phyloP scores from a whole-genome alignment of 1,284 basidiomycete species.

The Macrocystidia cucumis region DNA sequence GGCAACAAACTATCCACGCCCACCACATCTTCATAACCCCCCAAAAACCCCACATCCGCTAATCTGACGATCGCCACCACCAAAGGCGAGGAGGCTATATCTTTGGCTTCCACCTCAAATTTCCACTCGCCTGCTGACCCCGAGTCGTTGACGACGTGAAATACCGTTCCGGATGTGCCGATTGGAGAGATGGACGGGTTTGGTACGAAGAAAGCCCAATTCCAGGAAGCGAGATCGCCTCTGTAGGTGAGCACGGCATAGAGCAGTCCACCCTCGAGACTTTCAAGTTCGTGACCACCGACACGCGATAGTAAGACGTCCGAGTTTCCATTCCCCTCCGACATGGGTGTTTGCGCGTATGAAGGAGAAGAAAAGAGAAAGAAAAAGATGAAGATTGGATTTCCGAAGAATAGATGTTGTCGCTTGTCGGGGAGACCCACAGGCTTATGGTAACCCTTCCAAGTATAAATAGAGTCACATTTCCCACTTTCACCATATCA shows the following conservation, averaged over 20 bases:
- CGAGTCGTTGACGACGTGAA: conserved; percentile 28
- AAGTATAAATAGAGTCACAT: too few relatives aligned
- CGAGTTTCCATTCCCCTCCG: too few relatives aligned
- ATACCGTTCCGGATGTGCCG: conserved; percentile 32
- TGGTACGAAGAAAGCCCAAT: conserved; percentile 38
- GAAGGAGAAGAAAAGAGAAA: too few relatives aligned
- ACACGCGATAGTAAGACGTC: too few relatives aligned
- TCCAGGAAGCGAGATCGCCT: conserved; percentile 36
- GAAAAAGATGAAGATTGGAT: too few relatives aligned
- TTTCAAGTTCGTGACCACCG: too few relatives aligned
- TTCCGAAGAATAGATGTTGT: too few relatives aligned
- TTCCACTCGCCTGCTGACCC: conserved; percentile 24
- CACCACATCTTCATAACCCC: conserved; percentile 31
- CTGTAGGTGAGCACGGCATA: conserved; percentile 36
- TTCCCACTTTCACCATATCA: too few relatives aligned
- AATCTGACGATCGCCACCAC: conserved; percentile 33
- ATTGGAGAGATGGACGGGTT: conserved; percentile 26
- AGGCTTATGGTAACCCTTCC: too few relatives aligned
- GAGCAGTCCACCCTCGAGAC: conserved; percentile 28
- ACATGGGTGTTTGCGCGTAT: too few relatives aligned
- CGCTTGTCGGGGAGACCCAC: too few relatives aligned
- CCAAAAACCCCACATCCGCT: conserved; percentile 29
- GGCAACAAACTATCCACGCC: conserved; percentile 28
- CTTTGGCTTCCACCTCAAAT: conserved; percentile 25
- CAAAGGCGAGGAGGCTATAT: conserved; percentile 28